These are phyloP conservation scores for Lagerstroemia speciosa DNA, from an alignment of 345 rosid species.

Conservation along the genomic window DNA sequence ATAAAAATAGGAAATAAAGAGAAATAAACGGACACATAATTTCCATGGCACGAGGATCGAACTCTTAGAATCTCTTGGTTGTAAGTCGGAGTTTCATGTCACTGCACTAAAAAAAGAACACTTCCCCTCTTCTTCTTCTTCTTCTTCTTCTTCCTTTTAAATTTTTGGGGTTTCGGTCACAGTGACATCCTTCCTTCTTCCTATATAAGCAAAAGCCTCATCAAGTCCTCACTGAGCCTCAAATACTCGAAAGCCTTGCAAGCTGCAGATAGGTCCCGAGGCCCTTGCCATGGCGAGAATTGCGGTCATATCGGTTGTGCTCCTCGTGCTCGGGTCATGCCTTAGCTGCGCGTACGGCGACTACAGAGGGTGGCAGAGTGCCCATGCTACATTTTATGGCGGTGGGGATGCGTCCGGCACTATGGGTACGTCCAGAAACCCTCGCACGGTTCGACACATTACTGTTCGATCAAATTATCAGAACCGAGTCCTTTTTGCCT, in stretches of 20 bases:
- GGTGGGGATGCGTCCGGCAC: slow-evolving; percentile 81
- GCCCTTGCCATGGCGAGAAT: slow-evolving; percentile 7
- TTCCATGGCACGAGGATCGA: too few relatives aligned
- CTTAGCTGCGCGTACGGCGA: slow-evolving; percentile 34
- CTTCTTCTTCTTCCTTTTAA: slow-evolving; percentile 4
- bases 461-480: not conserved
- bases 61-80: too few relatives aligned
- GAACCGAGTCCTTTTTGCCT: too few relatives aligned
- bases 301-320: slow-evolving; percentile 18
- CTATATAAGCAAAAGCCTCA: not conserved
- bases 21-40: too few relatives aligned
- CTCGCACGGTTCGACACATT: not conserved
- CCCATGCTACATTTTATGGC: slow-evolving; percentile 74
- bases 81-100: too few relatives aligned
- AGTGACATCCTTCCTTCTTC: not conserved
- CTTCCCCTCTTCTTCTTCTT: not conserved
- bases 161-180: not conserved
- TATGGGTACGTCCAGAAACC: slow-evolving; percentile 42
- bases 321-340: slow-evolving; percentile 20
- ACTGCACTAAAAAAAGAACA: too few relatives aligned
- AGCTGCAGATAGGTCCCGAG: not conserved
- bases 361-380: slow-evolving; percentile 61
- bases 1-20: too few relatives aligned
- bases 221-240: not conserved
- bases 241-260: not conserved